These are phyloP conservation scores for Lignosus rhinocerotis DNA, from an alignment of 1,284 basidiomycete genomes.

Conservation along the genomic window DNA sequence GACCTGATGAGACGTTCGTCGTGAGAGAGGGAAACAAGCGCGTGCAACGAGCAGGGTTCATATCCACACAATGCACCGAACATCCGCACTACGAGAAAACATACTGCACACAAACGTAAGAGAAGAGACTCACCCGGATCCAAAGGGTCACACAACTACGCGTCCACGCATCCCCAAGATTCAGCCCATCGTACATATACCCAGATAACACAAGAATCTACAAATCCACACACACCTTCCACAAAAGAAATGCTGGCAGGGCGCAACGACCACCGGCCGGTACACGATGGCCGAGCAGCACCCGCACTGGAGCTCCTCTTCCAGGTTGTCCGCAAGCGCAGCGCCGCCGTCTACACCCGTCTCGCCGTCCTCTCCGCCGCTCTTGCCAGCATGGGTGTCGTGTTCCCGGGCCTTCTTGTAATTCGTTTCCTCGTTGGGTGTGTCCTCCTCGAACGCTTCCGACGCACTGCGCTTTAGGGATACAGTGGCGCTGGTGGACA, in stretches of 20 bases:
- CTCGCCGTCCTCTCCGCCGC: slow-evolving; percentile 23
- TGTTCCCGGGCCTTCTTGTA: slow-evolving; percentile 63
- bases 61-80: not conserved
- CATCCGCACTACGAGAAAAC: not conserved
- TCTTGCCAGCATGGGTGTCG: slow-evolving; percentile 23
- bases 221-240: slow-evolving; percentile 58
- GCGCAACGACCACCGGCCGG: slow-evolving; percentile 71
- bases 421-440: slow-evolving; percentile 42
- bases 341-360: slow-evolving; percentile 29
- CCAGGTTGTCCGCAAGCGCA: slow-evolving; percentile 58
- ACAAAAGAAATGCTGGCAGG: slow-evolving; percentile 85
- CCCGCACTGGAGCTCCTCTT: slow-evolving; percentile 76
- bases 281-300: slow-evolving; percentile 79
- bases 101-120: not conserved
- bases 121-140: slow-evolving; percentile 63
- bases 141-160: slow-evolving; percentile 72
- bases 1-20: not conserved
- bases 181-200: not conserved
- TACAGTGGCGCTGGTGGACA: slow-evolving; percentile 19
- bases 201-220: not conserved
- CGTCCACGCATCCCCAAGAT: not conserved
- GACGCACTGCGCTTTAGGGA: slow-evolving; percentile 64
- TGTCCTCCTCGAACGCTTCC: slow-evolving; percentile 51
- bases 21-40: not conserved
- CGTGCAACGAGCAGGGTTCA: not conserved